Conservation (phyloP, 345 rosid species). For the Schrenkiella parvula region DNA sequence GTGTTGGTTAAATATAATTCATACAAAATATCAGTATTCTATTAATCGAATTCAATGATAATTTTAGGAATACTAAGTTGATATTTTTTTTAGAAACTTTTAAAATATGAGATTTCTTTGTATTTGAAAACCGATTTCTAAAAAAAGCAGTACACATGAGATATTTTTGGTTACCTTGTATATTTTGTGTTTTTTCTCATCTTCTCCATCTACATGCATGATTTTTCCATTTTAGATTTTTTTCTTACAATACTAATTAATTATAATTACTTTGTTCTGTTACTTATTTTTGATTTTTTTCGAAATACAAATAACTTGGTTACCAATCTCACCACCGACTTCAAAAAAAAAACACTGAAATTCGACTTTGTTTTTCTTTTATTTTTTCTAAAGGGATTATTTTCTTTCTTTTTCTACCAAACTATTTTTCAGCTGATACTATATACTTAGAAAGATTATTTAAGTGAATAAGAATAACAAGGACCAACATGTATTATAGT, state of each 20-base stretch:
- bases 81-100: no score
- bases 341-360: background rate
- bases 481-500: conserved; percentile 29
- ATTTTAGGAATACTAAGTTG: background rate
- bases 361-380: background rate
- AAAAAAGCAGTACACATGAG: background rate
- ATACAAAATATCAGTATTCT: background rate
- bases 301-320: background rate
- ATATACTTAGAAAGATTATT: background rate
- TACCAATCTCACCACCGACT: background rate
- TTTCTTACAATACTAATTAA: no score
- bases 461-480: background rate
- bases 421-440: background rate
- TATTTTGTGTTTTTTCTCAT: no score
- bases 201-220: background rate
- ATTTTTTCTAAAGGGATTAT: no score
- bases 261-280: no score
- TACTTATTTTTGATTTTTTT: no score
- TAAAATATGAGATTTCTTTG: no score
- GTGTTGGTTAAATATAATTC: background rate
- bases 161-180: no score
- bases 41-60: background rate
- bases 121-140: background rate
- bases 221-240: background rate
- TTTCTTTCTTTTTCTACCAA: conserved; percentile 1